Evolutionary conservation across 176 grass and related monocot genomes (phyloP).

Genomic region (Echinochloa phyllopogon): DNA sequence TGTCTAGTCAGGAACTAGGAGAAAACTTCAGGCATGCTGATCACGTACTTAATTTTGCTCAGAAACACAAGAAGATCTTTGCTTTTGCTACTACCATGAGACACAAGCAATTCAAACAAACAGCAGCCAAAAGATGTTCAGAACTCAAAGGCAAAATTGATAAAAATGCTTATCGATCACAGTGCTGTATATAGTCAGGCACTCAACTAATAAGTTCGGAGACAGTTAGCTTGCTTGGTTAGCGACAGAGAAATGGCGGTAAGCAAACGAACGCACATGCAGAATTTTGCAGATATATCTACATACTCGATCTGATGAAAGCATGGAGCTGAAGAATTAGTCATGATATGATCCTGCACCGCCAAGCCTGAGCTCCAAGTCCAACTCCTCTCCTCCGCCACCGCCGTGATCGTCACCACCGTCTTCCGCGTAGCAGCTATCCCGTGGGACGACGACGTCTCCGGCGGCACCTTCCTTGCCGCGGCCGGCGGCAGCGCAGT

Average conservation of each 20-base stretch:
- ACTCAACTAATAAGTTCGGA: not conserved
- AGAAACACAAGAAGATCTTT: not conserved
- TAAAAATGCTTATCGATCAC: not conserved
- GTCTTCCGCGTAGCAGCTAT: not conserved
- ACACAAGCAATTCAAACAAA: not conserved
- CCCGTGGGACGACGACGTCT: not conserved
- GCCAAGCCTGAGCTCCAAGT: conserved; percentile 83
- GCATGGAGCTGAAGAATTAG: not conserved
- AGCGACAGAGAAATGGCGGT: not conserved
- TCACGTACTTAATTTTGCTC: not conserved
- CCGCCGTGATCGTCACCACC: not conserved
- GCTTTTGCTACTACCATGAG: not conserved
- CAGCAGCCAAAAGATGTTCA: not conserved
- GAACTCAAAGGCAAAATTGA: not conserved
- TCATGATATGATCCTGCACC: conserved; percentile 21
- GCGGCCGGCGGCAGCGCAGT: not conserved
- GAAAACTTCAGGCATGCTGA: not conserved
- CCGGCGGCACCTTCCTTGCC: not conserved
- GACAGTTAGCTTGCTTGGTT: not conserved
- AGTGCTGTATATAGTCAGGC: no score
- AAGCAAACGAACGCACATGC: no score
- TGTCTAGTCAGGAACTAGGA: not conserved
- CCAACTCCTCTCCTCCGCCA: conserved; percentile 46
- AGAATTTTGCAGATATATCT: not conserved
- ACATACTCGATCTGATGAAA: not conserved